Conservation (phyloP, 805 yeast species). For the Zygosaccharomyces rouxii region DNA sequence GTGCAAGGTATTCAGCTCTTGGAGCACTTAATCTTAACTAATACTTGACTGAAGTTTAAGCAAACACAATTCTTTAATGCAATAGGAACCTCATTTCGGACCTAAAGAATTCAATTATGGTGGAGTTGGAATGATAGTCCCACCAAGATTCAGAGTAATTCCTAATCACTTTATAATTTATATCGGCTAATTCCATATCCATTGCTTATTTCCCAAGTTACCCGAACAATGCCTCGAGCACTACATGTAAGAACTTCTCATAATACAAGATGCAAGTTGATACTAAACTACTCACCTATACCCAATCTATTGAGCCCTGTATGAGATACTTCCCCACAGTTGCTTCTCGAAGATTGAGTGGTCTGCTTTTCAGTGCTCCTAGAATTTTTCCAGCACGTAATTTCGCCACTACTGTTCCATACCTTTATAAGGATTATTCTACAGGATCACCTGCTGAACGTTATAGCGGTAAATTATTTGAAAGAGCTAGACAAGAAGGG, state of each 20-base stretch:
- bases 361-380: neutral
- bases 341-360: neutral
- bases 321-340: constrained; percentile 1
- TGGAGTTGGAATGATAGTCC: no score
- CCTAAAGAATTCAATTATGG: neutral
- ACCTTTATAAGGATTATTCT: constrained; percentile 11
- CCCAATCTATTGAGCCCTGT: neutral
- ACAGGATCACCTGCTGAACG: constrained; percentile 27
- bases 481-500: constrained; percentile 37
- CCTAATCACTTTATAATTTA: no score
- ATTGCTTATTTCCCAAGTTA: neutral
- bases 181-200: no score
- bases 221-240: neutral
- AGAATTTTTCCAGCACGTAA: neutral
- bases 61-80: no score
- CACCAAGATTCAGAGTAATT: no score
- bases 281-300: neutral
- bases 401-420: constrained; percentile 5
- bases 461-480: constrained; percentile 37
- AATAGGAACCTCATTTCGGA: no score
- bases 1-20: no score
- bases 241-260: neutral
- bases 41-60: no score
- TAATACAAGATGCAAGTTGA: neutral
- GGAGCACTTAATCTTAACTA: no score